A percentile compares a stretch with the other conserved stretches of the same genome.
Evolutionary conservation across 345 rosid genomes (phyloP).

Genomic region (Eucalyptus cloeziana): DNA sequence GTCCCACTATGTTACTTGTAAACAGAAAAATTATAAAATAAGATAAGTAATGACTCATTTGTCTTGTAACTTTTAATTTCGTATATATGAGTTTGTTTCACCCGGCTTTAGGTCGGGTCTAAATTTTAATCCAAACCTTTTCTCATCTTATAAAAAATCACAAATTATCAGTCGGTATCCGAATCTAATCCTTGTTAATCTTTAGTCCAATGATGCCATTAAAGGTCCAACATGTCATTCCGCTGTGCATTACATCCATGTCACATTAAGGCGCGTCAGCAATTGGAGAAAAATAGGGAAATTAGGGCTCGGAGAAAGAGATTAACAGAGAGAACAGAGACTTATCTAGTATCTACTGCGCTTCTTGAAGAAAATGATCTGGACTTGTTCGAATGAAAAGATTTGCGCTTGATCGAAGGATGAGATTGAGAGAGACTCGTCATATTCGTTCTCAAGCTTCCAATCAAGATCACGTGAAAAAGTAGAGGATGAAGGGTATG

Average conservation of each 20-base stretch:
- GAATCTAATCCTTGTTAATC: neutral
- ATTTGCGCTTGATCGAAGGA: no score
- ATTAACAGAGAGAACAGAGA: no score
- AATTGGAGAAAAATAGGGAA: neutral
- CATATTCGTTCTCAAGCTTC: no score
- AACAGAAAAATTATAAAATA: no score
- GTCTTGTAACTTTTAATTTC: neutral
- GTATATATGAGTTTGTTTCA: neutral
- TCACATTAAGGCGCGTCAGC: neutral
- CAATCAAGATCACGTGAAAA: no score
- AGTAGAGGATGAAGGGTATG: no score
- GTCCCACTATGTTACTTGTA: neutral
- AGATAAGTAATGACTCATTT: neutral
- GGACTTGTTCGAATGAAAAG: no score
- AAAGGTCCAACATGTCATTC: neutral
- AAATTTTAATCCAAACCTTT: neutral
- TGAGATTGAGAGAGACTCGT: no score
- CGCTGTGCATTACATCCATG: neutral
- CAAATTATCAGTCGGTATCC: neutral
- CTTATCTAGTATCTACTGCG: no score
- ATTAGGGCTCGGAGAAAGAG: neutral
- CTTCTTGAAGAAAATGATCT: no score
- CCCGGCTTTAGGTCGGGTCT: neutral
- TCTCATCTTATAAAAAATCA: neutral
- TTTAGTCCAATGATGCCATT: neutral